These are phyloP conservation scores for Phoenix dactylifera DNA, from an alignment of 176 grass and related monocot species.

Conservation along the genomic window DNA sequence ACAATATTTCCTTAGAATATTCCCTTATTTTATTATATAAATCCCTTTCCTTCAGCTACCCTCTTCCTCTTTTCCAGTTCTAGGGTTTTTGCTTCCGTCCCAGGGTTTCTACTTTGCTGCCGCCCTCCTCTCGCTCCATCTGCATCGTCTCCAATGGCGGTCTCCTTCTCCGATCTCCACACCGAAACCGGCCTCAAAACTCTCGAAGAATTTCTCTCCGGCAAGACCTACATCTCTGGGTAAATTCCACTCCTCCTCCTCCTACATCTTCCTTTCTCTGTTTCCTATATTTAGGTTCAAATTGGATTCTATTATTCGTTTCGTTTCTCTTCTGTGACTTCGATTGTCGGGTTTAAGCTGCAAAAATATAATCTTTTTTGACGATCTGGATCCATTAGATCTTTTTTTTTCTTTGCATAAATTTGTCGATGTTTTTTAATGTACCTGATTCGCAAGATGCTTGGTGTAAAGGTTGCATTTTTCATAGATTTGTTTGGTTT, in stretches of 20 bases:
- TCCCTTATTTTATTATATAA: no score
- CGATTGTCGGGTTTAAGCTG: not conserved
- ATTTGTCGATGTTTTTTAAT: not conserved
- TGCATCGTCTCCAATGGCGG: conserved; percentile 48
- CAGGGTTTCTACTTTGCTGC: conserved; percentile 16
- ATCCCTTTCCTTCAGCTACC: no score
- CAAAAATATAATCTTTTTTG: conserved; percentile 6
- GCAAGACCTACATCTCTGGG: conserved; percentile 77
- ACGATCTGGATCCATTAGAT: not conserved
- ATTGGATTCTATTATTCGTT: not conserved
- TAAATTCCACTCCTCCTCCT: conserved; percentile 14
- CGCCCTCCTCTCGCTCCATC: not conserved
- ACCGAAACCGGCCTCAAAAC: conserved; percentile 49
- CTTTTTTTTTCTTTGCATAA: no score
- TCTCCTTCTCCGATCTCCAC: conserved; percentile 65
- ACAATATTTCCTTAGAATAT: no score
- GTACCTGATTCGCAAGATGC: not conserved
- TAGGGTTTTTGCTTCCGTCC: not conserved
- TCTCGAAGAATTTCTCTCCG: conserved; percentile 56
- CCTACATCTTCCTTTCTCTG: not conserved
- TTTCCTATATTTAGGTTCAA: no score
- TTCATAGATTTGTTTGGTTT: not conserved
- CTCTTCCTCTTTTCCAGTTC: no score
- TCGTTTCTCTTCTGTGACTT: not conserved
- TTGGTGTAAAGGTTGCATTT: not conserved